Conservation (phyloP, 2,329 filamentous ascomycete genomes). For the Coniochaeta hoffmannii region DNA sequence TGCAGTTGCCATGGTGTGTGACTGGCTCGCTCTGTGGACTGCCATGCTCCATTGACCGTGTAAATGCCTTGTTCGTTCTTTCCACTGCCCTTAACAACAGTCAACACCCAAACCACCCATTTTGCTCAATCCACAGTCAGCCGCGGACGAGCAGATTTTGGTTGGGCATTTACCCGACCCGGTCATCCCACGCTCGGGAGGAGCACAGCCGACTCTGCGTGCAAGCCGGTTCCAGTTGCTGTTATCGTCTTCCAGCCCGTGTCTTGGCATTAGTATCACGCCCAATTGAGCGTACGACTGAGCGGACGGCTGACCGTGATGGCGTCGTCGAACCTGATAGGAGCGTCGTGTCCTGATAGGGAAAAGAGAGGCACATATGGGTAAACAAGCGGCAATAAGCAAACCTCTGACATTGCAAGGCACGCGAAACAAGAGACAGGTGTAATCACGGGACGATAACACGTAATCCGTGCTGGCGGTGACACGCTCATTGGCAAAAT, state of each 20-base stretch:
- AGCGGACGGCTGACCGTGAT: neutral
- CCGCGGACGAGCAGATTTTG: neutral
- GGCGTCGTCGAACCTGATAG: neutral
- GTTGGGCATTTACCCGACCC: neutral
- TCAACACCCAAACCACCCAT: neutral
- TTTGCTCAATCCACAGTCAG: neutral
- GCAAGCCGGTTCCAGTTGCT: neutral
- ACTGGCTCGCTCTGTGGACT: neutral
- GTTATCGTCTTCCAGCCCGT: neutral
- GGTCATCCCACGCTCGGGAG: neutral
- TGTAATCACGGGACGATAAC: neutral
- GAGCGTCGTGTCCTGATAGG: neutral
- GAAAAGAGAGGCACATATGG: neutral
- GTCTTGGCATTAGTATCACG: neutral
- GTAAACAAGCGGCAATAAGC: neutral
- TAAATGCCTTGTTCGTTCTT: neutral
- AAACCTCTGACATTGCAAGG: neutral
- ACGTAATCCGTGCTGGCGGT: neutral
- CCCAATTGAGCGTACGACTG: neutral
- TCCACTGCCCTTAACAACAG: neutral
- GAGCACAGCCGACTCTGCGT: neutral
- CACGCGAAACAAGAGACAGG: neutral
- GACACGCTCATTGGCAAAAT: neutral
- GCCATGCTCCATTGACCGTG: neutral
- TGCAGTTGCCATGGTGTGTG: neutral